A percentile compares a stretch with the other conserved stretches of the same genome.
These are phyloP conservation scores for Silybum marianum DNA, from an alignment of 129 eudicot genomes.

Conservation along the genomic window DNA sequence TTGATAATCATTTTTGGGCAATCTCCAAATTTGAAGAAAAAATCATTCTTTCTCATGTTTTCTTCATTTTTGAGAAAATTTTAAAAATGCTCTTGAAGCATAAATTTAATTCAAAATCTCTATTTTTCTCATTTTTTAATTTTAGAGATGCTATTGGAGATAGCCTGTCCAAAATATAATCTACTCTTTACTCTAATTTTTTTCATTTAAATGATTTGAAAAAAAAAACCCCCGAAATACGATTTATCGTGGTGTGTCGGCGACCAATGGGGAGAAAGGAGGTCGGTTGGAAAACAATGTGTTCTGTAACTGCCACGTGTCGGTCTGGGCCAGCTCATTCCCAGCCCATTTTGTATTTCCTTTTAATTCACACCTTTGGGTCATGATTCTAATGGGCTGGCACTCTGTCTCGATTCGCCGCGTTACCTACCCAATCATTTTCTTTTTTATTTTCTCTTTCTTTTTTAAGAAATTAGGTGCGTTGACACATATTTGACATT, in stretches of 20 bases:
- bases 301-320: conserved; percentile 21
- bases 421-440: conserved; percentile 22
- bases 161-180: no score
- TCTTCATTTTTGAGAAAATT: no score
- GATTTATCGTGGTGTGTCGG: conserved; percentile 25
- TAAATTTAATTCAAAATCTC: no score
- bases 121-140: no score
- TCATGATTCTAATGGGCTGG: conserved; percentile 21
- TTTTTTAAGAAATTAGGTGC: background rate
- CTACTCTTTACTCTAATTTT: no score
- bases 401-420: conserved; percentile 39
- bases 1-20: no score
- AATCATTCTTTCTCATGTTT: no score
- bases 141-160: no score
- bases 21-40: no score
- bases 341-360: conserved; percentile 6
- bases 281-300: conserved; percentile 22
- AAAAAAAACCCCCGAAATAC: background rate
- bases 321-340: conserved; percentile 27
- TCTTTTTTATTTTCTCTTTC: no score
- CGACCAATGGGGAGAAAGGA: conserved; percentile 28
- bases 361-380: background rate
- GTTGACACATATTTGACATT: background rate
- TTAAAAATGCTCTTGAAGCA: no score
- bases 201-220: no score